A percentile compares a stretch with the other conserved stretches of the same genome.
Conservation (phyloP, 148 eudicot species). For the Camellia granthamiana region DNA sequence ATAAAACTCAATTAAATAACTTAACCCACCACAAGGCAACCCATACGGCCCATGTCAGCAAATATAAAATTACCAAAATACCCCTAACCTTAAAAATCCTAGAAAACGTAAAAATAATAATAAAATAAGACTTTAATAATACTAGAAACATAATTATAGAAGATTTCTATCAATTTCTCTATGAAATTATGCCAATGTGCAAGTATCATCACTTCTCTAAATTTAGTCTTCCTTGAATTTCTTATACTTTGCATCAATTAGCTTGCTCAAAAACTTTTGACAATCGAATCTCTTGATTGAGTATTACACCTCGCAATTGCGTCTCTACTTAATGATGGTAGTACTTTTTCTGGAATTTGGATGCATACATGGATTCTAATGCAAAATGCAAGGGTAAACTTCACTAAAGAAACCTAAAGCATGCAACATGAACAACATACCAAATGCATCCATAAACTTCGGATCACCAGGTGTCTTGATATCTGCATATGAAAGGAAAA, state of each 20-base stretch:
- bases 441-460: slow-evolving; percentile 78
- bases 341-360: neutral
- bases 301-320: neutral
- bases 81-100: too few species aligned
- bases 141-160: too few species aligned
- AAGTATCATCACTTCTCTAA: too few species aligned
- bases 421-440: slow-evolving; percentile 32
- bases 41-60: too few species aligned
- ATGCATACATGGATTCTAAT: neutral
- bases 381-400: neutral
- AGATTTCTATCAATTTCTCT: too few species aligned
- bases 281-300: neutral
- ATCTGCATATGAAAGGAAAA: slow-evolving; percentile 43
- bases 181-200: too few species aligned
- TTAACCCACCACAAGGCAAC: too few species aligned
- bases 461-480: slow-evolving; percentile 68
- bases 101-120: too few species aligned
- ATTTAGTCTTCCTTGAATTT: too few species aligned
- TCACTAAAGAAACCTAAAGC: neutral
- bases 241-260: neutral
- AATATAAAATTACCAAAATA: too few species aligned
- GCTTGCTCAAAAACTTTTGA: neutral
- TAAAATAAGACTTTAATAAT: too few species aligned
- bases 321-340: neutral
- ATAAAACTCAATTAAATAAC: too few species aligned